Conservation (phyloP, 2,329 filamentous ascomycete genomes). For the Penicillium sp. region DNA sequence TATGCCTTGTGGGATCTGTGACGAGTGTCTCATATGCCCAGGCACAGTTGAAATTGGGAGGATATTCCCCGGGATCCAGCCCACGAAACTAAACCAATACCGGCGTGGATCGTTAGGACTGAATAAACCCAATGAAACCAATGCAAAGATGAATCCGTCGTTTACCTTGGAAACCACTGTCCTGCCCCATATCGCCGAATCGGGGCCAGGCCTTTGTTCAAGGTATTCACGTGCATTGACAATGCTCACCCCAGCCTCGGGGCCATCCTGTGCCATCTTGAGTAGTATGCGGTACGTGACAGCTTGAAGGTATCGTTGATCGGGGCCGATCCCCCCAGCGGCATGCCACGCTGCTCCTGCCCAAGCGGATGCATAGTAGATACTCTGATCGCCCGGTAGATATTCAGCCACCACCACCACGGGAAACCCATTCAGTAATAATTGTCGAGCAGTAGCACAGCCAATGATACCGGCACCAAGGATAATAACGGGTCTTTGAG, state of each 20-base stretch:
- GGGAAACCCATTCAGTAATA: constrained; percentile 37
- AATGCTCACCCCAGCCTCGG: constrained; percentile 36
- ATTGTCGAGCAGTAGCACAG: constrained; percentile 38
- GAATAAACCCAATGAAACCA: background rate
- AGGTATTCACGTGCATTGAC: constrained; percentile 38
- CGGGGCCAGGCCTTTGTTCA: constrained; percentile 31
- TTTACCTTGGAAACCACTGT: constrained; percentile 37
- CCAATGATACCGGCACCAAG: constrained; percentile 43
- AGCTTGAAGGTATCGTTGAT: constrained; percentile 38
- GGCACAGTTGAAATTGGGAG: constrained; percentile 33
- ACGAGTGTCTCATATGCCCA: constrained; percentile 41
- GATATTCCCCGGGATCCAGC: constrained; percentile 32
- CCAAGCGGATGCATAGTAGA: constrained; percentile 42
- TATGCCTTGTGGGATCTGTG: constrained; percentile 39
- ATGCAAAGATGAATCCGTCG: background rate
- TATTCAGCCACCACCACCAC: constrained; percentile 39
- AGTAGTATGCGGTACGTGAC: constrained; percentile 37
- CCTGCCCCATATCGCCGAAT: constrained; percentile 38
- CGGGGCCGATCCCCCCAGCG: constrained; percentile 35
- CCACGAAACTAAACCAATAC: constrained; percentile 32
- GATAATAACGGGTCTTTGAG: constrained; percentile 38
- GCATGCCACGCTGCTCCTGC: constrained; percentile 43
- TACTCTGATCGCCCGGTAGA: constrained; percentile 38
- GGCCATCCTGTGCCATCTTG: constrained; percentile 35
- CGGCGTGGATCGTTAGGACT: background rate